phyloP scores from a whole-genome alignment of 257 asterid genomes.

The Nicotiana tomentosiformis region DNA sequence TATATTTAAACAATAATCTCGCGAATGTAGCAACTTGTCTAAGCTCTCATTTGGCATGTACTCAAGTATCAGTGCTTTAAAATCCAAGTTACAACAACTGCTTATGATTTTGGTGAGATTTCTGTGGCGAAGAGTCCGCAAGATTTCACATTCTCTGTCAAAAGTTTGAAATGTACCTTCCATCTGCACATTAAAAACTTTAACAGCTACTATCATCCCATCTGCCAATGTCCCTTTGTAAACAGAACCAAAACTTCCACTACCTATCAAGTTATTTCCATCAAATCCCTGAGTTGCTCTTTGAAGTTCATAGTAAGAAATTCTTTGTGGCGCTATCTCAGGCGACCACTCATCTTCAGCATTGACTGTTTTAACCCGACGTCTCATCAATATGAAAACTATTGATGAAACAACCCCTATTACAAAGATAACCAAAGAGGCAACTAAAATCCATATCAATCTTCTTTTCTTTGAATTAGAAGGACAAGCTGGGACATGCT shows the following conservation, averaged over 20 bases:
- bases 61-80: constrained; percentile 27
- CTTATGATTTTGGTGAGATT: constrained; percentile 27
- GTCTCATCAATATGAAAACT: constrained; percentile 2
- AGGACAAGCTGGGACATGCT: background rate
- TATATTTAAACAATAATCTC: constrained; percentile 7
- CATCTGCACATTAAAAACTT: constrained; percentile 3
- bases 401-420: background rate
- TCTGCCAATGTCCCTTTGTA: background rate
- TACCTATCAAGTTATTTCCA: constrained; percentile 1
- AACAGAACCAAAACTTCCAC: constrained; percentile 9
- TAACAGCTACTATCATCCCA: constrained; percentile 3
- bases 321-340: constrained; percentile 6
- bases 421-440: background rate
- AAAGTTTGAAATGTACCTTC: constrained; percentile 2
- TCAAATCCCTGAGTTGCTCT: constrained; percentile 5
- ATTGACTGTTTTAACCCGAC: background rate
- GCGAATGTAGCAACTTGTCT: constrained; percentile 18
- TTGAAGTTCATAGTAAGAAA: constrained; percentile 20
- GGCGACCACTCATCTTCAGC: background rate
- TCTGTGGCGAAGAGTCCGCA: constrained; percentile 22
- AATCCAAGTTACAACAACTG: constrained; percentile 28
- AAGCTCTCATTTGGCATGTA: constrained; percentile 33
- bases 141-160: constrained; percentile 4
- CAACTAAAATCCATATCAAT: background rate
- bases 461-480: background rate